These are phyloP conservation scores for Poteriospumella lacustris DNA, from an alignment of 108 stramenopile species.

Conservation along the genomic window DNA sequence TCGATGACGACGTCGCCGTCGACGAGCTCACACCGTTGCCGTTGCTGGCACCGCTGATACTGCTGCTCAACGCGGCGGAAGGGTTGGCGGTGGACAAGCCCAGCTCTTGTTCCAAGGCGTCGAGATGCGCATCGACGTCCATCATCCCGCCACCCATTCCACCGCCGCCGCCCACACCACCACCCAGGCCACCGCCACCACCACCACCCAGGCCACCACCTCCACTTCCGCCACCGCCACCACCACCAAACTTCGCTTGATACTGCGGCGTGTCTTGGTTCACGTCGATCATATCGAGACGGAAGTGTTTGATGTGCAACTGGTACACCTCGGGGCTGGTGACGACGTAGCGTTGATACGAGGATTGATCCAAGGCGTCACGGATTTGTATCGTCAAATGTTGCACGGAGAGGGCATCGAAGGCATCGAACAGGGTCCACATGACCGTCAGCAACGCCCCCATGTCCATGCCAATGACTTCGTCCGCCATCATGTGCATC, in stretches of 20 bases:
- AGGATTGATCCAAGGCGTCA: neutral
- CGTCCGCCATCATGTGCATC: neutral
- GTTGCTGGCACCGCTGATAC: no score
- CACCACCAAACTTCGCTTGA: neutral
- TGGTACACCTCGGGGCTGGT: neutral
- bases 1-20: no score
- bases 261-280: neutral
- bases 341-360: constrained; percentile 15
- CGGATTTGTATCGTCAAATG: neutral
- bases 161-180: neutral
- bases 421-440: neutral
- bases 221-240: neutral
- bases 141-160: neutral
- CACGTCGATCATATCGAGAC: neutral
- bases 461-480: neutral
- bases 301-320: neutral
- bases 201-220: neutral
- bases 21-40: no score
- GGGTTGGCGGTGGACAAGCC: neutral
- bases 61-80: no score
- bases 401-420: neutral
- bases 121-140: neutral
- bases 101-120: constrained; percentile 20
- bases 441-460: neutral
- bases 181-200: neutral